Base-by-base conservation (phyloP, 305 asterid species). In the Plantago lanceolata region DNA sequence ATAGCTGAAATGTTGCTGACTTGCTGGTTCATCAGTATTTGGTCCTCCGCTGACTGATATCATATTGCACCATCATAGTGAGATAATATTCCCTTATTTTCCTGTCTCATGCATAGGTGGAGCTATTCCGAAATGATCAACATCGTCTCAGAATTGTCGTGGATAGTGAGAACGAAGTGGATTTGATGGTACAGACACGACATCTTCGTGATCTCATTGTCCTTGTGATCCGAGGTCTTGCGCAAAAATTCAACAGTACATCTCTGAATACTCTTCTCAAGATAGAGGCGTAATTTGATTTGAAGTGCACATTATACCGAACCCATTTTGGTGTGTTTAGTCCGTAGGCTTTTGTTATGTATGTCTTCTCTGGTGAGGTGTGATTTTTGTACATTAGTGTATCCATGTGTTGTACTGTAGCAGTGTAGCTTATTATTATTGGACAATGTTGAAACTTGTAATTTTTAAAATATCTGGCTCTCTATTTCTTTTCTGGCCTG, bases 241-340 rank as follows among this genome's bases (percentile, higher is more conserved):
- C 99, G 2, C 99, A 90, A 69, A 72, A 94, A 37, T 94, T 88
- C 84, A 94, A 94, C 83, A 90, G 99, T 56, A 94, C 99, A 59
- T 90, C 99, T 7, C 94, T 94, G 43, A 90, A 94, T 64, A 84
- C 99, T 65, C 96, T 94, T 68, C 87, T 94, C 72, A 90, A 94
- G 70, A 88, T 91, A 57, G 99, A 94, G 69, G 73, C 81, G 13
- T 87, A 75, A 64, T 53, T 6, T 67, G 26, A 31, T 57, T 28
- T 17, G 4, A 35, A 37, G 49, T 58, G 68, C 74, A 35, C 57
- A 40, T 47, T 31, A 51, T 51, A 48, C 48, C 21, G 43, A 4
- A 21, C 13, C 21, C 18, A 21, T 70, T 43, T 44, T 66, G n/a
- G n/a, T 24, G 70, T 58, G 75, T 57, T 69, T 66, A 12, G 43